Percentiles rank a stretch among this genome's conserved stretches.
These are phyloP conservation scores for Nannochloropsis oceanica DNA, from an alignment of 108 stramenopile species.

Conservation along the genomic window DNA sequence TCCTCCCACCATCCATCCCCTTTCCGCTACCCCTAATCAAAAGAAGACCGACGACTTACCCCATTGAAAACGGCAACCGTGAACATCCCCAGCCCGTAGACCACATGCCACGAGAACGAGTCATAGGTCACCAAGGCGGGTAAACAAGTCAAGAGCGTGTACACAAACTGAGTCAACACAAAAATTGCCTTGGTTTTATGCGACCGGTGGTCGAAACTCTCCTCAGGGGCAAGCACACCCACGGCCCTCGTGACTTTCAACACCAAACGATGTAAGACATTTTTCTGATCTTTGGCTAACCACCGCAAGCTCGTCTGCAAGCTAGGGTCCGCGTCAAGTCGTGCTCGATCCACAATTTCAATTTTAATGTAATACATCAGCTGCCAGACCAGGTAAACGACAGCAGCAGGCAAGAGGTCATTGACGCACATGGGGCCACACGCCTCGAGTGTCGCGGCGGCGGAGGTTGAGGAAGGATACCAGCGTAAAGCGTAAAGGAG, in stretches of 20 bases:
- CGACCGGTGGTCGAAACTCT: conserved; percentile 25
- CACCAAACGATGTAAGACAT: conserved; percentile 21
- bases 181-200: conserved; percentile 40
- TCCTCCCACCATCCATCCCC: background rate
- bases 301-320: conserved; percentile 39
- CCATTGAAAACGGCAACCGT: conserved; percentile 15
- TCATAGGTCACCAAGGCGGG: conserved; percentile 19
- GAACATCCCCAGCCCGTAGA: conserved; percentile 1
- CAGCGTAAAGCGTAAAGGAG: conserved; percentile 49
- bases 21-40: background rate
- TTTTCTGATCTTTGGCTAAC: conserved; percentile 32
- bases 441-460: conserved; percentile 7
- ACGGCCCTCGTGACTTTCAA: background rate
- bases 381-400: conserved; percentile 50
- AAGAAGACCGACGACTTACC: background rate
- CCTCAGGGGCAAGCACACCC: conserved; percentile 20
- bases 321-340: conserved; percentile 22
- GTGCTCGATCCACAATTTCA: conserved; percentile 42
- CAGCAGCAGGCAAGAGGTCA: conserved; percentile 36
- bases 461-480: conserved; percentile 21
- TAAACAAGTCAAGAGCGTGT: conserved; percentile 32
- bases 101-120: background rate
- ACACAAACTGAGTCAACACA: conserved; percentile 33
- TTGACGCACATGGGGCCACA: conserved; percentile 7
- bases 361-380: conserved; percentile 51